Conservation (phyloP, 179 eudicot genomes). For the Corrigiola litoralis region DNA sequence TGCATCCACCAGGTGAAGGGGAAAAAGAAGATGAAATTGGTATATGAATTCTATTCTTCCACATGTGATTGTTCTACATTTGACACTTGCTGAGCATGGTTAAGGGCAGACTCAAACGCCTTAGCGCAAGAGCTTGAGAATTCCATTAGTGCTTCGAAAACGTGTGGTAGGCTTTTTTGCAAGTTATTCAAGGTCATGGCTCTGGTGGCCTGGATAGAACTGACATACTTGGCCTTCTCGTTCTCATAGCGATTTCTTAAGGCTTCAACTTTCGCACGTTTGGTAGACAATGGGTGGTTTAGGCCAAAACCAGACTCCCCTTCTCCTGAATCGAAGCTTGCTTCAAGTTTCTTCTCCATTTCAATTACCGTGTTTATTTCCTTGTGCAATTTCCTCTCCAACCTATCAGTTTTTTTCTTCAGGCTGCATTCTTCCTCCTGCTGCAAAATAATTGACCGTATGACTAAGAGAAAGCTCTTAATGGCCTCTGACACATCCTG, state of each 20-base stretch:
- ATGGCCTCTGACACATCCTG: slow-evolving; percentile 77
- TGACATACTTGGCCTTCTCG: slow-evolving; percentile 53
- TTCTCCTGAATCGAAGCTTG: slow-evolving; percentile 26
- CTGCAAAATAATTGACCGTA: slow-evolving; percentile 53
- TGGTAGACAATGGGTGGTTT: slow-evolving; percentile 50
- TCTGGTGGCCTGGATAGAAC: slow-evolving; percentile 36
- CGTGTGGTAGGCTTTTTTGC: slow-evolving; percentile 50
- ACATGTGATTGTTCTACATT: slow-evolving; percentile 15
- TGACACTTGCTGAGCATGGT: slow-evolving; percentile 19
- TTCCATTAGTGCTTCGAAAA: slow-evolving; percentile 47
- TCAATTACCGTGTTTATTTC: slow-evolving; percentile 41
- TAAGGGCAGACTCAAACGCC: slow-evolving; percentile 41
- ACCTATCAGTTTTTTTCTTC: slow-evolving; percentile 50
- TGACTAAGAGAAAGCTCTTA: slow-evolving; percentile 39
- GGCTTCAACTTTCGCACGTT: slow-evolving; percentile 47
- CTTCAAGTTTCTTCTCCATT: slow-evolving; percentile 50
- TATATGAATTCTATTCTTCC: neutral
- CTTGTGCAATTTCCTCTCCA: slow-evolving; percentile 50
- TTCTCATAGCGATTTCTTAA: slow-evolving; percentile 41
- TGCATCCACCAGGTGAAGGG: too few species aligned
- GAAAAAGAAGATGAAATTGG: too few species aligned
- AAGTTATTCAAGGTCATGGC: slow-evolving; percentile 58
- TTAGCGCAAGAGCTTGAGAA: slow-evolving; percentile 50
- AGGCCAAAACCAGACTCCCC: slow-evolving; percentile 30
- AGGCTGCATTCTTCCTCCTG: slow-evolving; percentile 61